Conservation (phyloP, 2,329 filamentous ascomycete genomes). For the Paraphoma sp. region DNA sequence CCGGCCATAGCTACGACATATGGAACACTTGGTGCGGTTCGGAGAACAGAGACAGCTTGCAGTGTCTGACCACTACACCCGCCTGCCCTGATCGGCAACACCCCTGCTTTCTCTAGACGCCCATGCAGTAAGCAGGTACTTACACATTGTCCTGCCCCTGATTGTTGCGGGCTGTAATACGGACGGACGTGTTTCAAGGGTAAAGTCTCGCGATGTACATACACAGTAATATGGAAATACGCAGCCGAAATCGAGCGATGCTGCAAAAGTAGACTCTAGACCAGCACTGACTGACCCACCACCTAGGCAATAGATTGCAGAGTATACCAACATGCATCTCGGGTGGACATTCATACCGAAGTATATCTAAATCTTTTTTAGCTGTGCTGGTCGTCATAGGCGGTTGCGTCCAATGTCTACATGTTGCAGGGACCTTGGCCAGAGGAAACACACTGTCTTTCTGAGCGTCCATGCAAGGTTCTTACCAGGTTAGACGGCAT, state of each 20-base stretch:
- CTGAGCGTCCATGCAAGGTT: not conserved
- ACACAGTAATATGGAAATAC: not conserved
- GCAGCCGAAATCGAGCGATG: conserved; percentile 2
- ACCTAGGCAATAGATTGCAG: not conserved
- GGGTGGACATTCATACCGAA: too few relatives aligned
- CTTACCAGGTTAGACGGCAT: too few relatives aligned
- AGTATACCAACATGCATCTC: too few relatives aligned
- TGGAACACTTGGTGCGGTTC: not conserved
- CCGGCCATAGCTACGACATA: not conserved
- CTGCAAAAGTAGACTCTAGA: conserved; percentile 1
- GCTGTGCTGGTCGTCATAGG: too few relatives aligned
- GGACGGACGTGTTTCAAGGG: not conserved
- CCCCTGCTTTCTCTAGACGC: not conserved
- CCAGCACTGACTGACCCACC: not conserved
- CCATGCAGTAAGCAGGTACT: not conserved
- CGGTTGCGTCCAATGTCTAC: too few relatives aligned
- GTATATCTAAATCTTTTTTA: too few relatives aligned
- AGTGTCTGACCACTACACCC: too few relatives aligned
- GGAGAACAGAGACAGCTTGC: not conserved
- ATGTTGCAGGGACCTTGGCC: too few relatives aligned
- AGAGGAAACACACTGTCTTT: too few relatives aligned
- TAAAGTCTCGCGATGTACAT: not conserved
- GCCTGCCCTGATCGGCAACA: not conserved
- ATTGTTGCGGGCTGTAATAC: conserved; percentile 1
- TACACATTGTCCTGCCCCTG: conserved; percentile 8